These are phyloP conservation scores for Afroboletus lepidellus DNA, from an alignment of 1,284 basidiomycete genomes.

Conservation along the genomic window DNA sequence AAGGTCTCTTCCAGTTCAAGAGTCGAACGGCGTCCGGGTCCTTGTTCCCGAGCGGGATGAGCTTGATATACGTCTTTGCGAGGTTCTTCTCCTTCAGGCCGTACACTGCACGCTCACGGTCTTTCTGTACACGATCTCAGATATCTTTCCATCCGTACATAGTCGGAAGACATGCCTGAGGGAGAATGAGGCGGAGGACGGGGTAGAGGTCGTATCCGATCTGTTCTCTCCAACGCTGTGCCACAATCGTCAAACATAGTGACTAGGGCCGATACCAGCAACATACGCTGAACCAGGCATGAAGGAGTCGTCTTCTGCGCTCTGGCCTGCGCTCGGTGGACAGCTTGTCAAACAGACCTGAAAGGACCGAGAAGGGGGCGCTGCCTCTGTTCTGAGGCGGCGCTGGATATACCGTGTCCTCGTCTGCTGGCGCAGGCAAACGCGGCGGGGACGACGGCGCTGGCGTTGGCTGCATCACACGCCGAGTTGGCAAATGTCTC, in stretches of 20 bases:
- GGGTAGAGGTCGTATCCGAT: conserved; percentile 75
- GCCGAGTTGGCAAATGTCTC: background rate
- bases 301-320: conserved; percentile 57
- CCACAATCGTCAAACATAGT: conserved; percentile 7
- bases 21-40: conserved; percentile 79
- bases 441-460: conserved; percentile 42
- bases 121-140: conserved; percentile 59
- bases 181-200: conserved; percentile 70
- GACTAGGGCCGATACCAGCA: background rate
- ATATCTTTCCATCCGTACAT: background rate
- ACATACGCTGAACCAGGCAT: conserved; percentile 74
- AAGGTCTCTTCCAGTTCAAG: conserved; percentile 88
- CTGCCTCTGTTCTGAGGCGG: conserved; percentile 64
- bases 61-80: conserved; percentile 85
- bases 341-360: conserved; percentile 66
- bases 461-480: conserved; percentile 56
- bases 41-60: conserved; percentile 77
- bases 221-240: conserved; percentile 74
- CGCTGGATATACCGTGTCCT: conserved; percentile 41
- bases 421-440: conserved; percentile 23
- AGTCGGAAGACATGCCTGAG: conserved; percentile 51
- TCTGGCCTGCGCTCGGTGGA: conserved; percentile 70
- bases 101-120: conserved; percentile 86
- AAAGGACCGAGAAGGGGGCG: conserved; percentile 66
- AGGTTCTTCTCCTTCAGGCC: conserved; percentile 90